Base-by-base conservation (phyloP, 2,329 filamentous ascomycete genomes). In the Fusarium nodosum region DNA sequence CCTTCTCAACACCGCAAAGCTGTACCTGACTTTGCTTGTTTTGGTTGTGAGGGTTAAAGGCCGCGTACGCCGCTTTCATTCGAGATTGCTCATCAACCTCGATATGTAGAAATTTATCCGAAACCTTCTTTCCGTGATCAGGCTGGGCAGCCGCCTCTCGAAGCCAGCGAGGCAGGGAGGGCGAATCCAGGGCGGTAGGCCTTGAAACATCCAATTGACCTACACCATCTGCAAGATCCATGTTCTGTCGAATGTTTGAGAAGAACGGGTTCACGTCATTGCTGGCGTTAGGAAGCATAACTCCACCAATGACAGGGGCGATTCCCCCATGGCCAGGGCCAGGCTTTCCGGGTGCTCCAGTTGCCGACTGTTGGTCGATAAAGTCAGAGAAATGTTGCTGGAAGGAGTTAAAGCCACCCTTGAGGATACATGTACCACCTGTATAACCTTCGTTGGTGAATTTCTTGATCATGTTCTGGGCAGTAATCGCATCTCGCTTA, bases 181-280 rank as follows among this genome's bases (percentile, higher is more conserved):
- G 80, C 38, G 79, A 76, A 33, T 84, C 79, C 11, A 87, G 69
- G n/a, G 78, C 82, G 3, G 77, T 42, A 0, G 86, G 86, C 11
- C 86, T 76, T 3, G 77, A 74, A 8, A 89, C 76, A n/a, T 89
- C 86, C 74, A 90, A 89, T 73, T 97, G 94, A 0, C 96, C 96
- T 13, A 98, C 95, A 22, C 96, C 96, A 71, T 93, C 94, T 33
- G 97, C 91, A 20, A 99, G 84, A 76, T 98, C 96, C 88, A 97
- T 95, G 69, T 98, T 97, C 78, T 98, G 96, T 44, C 96, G 90
- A 73, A 99, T 98, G 69, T 97, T 98, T 65, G 90, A 90, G 78
- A 98, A 98, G 82, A 99, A 98, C 0, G 95, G 94, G 73, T 97
- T 97, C 0, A 89, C 86, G 1, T 88, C 87, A 63, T 89, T 89